Base-by-base conservation (phyloP, 2,329 filamentous ascomycete genomes). In the Alternaria hordeiaustralica region DNA sequence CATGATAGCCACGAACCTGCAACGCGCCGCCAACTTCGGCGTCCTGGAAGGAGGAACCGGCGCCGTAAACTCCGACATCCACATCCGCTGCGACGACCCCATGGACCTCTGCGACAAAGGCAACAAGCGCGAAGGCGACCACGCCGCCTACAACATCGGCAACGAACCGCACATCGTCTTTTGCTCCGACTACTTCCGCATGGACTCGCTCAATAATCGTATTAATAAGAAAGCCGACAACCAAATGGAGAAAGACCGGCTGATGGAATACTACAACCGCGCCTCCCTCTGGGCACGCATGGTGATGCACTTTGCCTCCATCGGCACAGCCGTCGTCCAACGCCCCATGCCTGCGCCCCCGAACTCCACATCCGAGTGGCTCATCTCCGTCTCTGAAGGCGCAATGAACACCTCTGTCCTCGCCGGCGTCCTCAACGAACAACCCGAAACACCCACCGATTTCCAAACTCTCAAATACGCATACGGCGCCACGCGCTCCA, bases 91-190 rank as follows among this genome's bases (percentile, higher is more conserved):
- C 65, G 77, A 78, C 45, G 77, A 79, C 56, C 77, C 76, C 25
- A 71, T 73, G 55, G 36, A 66, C 6, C 61, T 72, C 4, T 79
- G 76, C 59, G 56, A 68, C 8, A 65, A 64, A 12, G 74, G 74
- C 9, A 75, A 72, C 33, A 68, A 64, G 43, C 73, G 70, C 47
- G 73, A 78, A 21, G 76, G 75, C 18, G 69, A 68, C 25, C 76
- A 78, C 55, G 61, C 68, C 2, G 73, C 74, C 21, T 79, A 78
- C 62, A 78, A 78, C 60, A 75, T 79, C 36, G 76, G 75, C 9
- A 78, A 78, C 44, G 72, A 76, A n/a, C 73, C 76, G 5, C 75
- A 78, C 43, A 67, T 78, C 30, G 76, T 76, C 47, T 79, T 79
- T 55, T 79, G 77, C 57, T 54, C 65, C 4, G 65, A 67, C 46